Conservation (phyloP, 2,329 filamentous ascomycete species). For the Madurella mycetomatis region DNA sequence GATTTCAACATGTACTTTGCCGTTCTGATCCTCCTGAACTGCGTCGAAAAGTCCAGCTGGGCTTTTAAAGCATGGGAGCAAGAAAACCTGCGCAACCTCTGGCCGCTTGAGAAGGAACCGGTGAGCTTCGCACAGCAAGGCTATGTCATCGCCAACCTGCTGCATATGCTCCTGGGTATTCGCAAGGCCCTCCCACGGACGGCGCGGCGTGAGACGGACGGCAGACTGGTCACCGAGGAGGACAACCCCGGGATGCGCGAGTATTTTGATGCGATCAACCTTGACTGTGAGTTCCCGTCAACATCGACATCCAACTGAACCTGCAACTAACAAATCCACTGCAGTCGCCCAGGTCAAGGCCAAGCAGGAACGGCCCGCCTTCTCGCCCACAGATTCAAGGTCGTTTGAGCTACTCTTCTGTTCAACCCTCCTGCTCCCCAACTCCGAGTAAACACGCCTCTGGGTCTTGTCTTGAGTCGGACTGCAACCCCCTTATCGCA, state of each 20-base stretch:
- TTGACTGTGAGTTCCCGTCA: constrained; percentile 49
- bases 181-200: constrained; percentile 56
- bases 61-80: constrained; percentile 65
- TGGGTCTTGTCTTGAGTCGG: not conserved
- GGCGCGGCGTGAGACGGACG: constrained; percentile 39
- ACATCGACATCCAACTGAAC: too few relatives aligned
- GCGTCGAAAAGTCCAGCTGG: constrained; percentile 65
- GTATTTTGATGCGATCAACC: constrained; percentile 53
- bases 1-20: constrained; percentile 60
- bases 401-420: constrained; percentile 45
- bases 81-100: constrained; percentile 53
- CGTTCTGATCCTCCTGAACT: constrained; percentile 59
- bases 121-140: constrained; percentile 55
- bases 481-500: not conserved
- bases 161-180: constrained; percentile 60
- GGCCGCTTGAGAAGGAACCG: constrained; percentile 58
- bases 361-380: constrained; percentile 49
- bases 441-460: constrained; percentile 15
- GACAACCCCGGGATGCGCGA: constrained; percentile 42
- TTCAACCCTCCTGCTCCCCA: constrained; percentile 38
- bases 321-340: constrained; percentile 3
- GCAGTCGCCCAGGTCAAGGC: constrained; percentile 38
- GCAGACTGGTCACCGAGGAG: constrained; percentile 45
- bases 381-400: constrained; percentile 45
- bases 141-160: constrained; percentile 52